These are phyloP conservation scores for Binderoboletus segoi DNA, from an alignment of 1,284 basidiomycete species.

Conservation along the genomic window DNA sequence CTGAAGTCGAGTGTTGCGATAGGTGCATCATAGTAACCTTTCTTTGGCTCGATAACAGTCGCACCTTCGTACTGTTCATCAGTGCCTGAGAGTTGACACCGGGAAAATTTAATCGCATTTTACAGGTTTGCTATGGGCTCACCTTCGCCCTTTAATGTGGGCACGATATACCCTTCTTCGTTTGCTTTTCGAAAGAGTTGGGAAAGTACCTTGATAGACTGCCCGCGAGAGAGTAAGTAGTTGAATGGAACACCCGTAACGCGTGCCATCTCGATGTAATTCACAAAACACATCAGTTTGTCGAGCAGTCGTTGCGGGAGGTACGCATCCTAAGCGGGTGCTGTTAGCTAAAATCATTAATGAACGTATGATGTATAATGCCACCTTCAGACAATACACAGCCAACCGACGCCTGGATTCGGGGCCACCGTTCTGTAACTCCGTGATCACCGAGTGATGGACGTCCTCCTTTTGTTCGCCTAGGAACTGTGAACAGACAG, in stretches of 20 bases:
- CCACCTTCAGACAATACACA: slow-evolving; percentile 93
- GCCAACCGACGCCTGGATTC: slow-evolving; percentile 89
- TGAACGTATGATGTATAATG: slow-evolving; percentile 2
- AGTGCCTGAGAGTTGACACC: slow-evolving; percentile 51
- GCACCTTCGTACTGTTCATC: slow-evolving; percentile 98
- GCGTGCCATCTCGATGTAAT: slow-evolving; percentile 94
- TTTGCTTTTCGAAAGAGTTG: slow-evolving; percentile 91
- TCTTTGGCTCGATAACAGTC: slow-evolving; percentile 93
- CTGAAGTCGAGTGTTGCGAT: slow-evolving; percentile 98
- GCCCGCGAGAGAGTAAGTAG: slow-evolving; percentile 86
- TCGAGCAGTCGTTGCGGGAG: slow-evolving; percentile 92
- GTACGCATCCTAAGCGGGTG: slow-evolving; percentile 79
- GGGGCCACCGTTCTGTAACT: slow-evolving; percentile 91
- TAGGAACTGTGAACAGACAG: slow-evolving; percentile 93
- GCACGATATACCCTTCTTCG: slow-evolving; percentile 85
- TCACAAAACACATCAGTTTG: slow-evolving; percentile 97
- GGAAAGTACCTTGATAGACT: slow-evolving; percentile 95
- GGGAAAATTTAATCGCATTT: background rate
- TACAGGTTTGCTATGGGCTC: slow-evolving; percentile 6
- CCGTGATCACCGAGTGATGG: slow-evolving; percentile 95
- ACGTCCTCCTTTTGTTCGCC: slow-evolving; percentile 98
- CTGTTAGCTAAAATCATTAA: background rate
- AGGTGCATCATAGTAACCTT: slow-evolving; percentile 91
- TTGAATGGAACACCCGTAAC: slow-evolving; percentile 99
- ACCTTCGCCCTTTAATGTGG: slow-evolving; percentile 84